These are phyloP conservation scores for Ambrosia hybrid DNA, from an alignment of 140 eudicot genomes.

Conservation along the genomic window DNA sequence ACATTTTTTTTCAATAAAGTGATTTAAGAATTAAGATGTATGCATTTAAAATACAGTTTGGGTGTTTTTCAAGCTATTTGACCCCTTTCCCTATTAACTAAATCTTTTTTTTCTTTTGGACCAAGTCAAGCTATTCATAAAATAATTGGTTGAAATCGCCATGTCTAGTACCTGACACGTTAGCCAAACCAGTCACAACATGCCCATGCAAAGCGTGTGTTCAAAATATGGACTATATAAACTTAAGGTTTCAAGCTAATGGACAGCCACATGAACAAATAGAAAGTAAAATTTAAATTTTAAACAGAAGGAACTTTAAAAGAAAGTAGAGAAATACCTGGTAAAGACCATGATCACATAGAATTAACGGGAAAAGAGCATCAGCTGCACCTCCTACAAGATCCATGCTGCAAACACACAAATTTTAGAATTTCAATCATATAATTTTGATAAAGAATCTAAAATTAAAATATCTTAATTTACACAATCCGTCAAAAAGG, in stretches of 20 bases:
- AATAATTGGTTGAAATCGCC: not conserved
- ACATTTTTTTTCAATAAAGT: not conserved
- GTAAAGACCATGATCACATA: slow-evolving; percentile 79
- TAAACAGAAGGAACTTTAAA: not conserved
- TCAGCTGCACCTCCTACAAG: slow-evolving; percentile 93
- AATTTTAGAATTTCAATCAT: not conserved
- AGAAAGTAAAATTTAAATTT: too few relatives aligned
- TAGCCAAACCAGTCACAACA: not conserved
- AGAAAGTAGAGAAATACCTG: slow-evolving; percentile 50
- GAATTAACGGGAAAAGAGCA: slow-evolving; percentile 90
- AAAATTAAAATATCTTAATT: not conserved
- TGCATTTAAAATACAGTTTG: not conserved
- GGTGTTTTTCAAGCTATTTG: not conserved
- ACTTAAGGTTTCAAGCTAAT: not conserved
- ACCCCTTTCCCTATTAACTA: not conserved
- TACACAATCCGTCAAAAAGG: too few relatives aligned
- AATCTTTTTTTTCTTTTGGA: not conserved
- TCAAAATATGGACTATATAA: not conserved
- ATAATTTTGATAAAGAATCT: not conserved
- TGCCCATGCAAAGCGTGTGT: not conserved
- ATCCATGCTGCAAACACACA: slow-evolving; percentile 62
- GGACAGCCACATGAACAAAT: too few relatives aligned
- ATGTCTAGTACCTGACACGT: not conserved
- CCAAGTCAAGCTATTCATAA: not conserved
- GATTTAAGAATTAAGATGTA: slow-evolving; percentile 1